Conservation (phyloP, 345 rosid species). For the Alliaria petiolata region DNA sequence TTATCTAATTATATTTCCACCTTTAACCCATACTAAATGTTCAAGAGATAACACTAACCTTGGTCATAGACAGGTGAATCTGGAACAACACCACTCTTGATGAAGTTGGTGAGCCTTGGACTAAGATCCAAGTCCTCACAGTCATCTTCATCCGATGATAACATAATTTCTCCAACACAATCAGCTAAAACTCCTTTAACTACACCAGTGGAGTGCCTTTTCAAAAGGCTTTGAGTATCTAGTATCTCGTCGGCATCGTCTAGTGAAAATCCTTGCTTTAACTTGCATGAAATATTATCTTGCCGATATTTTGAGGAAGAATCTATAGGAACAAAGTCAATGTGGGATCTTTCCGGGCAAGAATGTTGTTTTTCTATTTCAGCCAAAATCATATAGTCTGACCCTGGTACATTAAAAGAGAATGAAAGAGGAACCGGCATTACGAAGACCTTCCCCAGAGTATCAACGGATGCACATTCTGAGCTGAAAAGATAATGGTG, state of each 20-base stretch:
- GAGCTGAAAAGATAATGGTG: slow-evolving; percentile 61
- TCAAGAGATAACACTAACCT: slow-evolving; percentile 39
- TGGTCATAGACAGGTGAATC: slow-evolving; percentile 72
- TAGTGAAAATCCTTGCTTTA: slow-evolving; percentile 23
- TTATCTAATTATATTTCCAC: neutral
- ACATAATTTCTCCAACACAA: slow-evolving; percentile 35
- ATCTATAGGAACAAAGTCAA: slow-evolving; percentile 21
- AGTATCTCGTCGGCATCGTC: slow-evolving; percentile 30
- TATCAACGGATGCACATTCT: slow-evolving; percentile 66
- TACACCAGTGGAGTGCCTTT: slow-evolving; percentile 28
- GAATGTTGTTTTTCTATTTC: slow-evolving; percentile 12
- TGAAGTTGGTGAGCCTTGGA: slow-evolving; percentile 77
- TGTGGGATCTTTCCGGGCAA: slow-evolving; percentile 18
- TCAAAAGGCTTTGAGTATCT: slow-evolving; percentile 28
- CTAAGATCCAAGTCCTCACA: slow-evolving; percentile 52
- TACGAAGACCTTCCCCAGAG: slow-evolving; percentile 59
- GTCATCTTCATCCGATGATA: slow-evolving; percentile 41
- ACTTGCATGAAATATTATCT: slow-evolving; percentile 21
- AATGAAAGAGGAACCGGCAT: slow-evolving; percentile 52
- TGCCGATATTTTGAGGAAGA: slow-evolving; percentile 27
- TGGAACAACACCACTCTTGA: slow-evolving; percentile 82
- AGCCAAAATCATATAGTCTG: slow-evolving; percentile 23
- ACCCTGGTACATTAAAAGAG: slow-evolving; percentile 30
- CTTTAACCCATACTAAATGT: neutral
- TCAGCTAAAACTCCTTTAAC: slow-evolving; percentile 19